phyloP scores from a whole-genome alignment of 2,329 filamentous ascomycete genomes.

The Furcasterigmium furcatum region DNA sequence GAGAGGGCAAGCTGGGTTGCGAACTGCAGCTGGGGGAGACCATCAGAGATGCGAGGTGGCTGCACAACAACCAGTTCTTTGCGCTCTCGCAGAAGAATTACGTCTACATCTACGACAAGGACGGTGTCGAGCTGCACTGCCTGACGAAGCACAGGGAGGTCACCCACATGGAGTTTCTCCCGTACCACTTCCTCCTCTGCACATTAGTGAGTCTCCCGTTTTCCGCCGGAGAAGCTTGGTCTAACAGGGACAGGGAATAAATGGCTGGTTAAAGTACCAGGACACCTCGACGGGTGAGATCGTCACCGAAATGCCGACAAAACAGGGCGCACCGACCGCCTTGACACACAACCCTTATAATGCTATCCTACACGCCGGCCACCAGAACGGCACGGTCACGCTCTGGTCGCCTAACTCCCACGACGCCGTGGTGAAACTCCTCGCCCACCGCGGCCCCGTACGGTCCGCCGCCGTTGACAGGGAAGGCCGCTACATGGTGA shows the following conservation, averaged over 20 bases:
- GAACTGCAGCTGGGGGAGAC: conserved; percentile 91
- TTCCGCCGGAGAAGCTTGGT: neutral
- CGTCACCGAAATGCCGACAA: conserved; percentile 81
- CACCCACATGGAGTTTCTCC: conserved; percentile 90
- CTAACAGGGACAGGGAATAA: conserved; percentile 57
- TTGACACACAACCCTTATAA: conserved; percentile 90
- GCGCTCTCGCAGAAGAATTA: conserved; percentile 95
- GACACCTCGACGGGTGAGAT: conserved; percentile 92
- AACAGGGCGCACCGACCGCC: conserved; percentile 77
- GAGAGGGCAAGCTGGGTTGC: conserved; percentile 84
- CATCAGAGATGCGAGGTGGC: conserved; percentile 82
- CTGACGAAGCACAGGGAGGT: conserved; percentile 88
- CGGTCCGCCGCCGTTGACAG: conserved; percentile 81
- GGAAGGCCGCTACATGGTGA: conserved; percentile 93
- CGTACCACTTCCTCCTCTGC: conserved; percentile 91
- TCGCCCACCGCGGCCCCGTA: conserved; percentile 87
- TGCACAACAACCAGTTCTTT: conserved; percentile 93
- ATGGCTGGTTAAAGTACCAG: conserved; percentile 87
- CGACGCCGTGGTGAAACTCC: conserved; percentile 83
- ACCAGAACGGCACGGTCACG: conserved; percentile 92
- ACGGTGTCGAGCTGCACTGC: conserved; percentile 89
- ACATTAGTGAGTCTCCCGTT: conserved; percentile 61
- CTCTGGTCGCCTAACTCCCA: conserved; percentile 93
- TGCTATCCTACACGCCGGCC: conserved; percentile 85
- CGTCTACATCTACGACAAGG: conserved; percentile 91